Evolutionary conservation across 2,329 filamentous ascomycete species (phyloP), one percentile per base, ranked within the genome.

Genomic region (Xylaria sp.): DNA sequence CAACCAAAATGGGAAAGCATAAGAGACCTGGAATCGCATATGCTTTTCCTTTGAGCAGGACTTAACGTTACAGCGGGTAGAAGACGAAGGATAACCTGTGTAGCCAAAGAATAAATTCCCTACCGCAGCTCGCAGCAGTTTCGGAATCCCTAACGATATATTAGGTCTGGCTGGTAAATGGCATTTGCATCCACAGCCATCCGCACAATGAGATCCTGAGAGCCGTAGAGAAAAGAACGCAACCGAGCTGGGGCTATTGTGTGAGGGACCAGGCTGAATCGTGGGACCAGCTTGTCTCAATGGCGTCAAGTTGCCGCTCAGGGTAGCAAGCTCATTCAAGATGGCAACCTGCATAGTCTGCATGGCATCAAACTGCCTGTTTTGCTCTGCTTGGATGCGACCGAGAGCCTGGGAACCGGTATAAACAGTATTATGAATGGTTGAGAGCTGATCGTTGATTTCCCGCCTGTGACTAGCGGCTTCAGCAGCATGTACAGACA

Each of bases 61-160:
- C 0, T 28, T 2, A 9, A 36, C n/a, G 52, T 57, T 39, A 12
- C 61, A 63, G 8, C 51, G 39, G 41, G 61, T n/a, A 18, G 51
- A 57, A 36, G 61, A 2, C 51, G 51, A 63, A 63, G 61, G 61
- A 25, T 63, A 63, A 12, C 39, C 51, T 10, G 51, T 48, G 13
- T 63, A 63, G 51, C 61, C 28, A 8, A 63, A 39, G 18, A 63
- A 63, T 63, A 63, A 49, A 49, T 48, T 48, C 61, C 61, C 51
- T 18, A 63, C 9, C 23, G 41, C 61, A 7, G 41, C 39, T 39
- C 61, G 25, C 41, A 63, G 52, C 39, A 63, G 48, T 25, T 18
- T 51, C 18, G 61, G 61, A 13, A 63, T 9, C 41, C 10, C 15
- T 48, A 63, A 56, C 5, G 51, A 57, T 23, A 57, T 63, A 25